phyloP scores from a whole-genome alignment of 345 rosid species.

The Combretum micranthum region DNA sequence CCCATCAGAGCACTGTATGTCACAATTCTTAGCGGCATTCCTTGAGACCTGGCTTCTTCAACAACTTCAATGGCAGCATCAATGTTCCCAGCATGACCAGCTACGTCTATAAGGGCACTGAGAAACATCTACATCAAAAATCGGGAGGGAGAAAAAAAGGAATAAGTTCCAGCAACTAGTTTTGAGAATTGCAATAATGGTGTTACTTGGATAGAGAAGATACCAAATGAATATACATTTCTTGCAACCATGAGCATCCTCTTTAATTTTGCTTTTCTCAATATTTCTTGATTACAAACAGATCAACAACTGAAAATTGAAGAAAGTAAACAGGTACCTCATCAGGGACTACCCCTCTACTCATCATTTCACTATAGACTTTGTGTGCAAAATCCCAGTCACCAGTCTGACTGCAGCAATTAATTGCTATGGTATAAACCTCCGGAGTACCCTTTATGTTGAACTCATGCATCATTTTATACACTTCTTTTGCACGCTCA shows the following conservation, averaged over 20 bases:
- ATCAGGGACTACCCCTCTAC: constrained; percentile 67
- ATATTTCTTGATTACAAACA: neutral
- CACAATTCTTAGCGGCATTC: constrained; percentile 57
- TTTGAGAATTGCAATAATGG: neutral
- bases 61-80: constrained; percentile 71
- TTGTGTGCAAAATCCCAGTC: constrained; percentile 77
- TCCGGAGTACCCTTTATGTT: constrained; percentile 86
- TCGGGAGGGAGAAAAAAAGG: neutral
- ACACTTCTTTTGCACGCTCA: constrained; percentile 73
- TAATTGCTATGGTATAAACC: constrained; percentile 81
- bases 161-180: neutral
- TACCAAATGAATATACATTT: neutral
- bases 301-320: neutral
- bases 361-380: constrained; percentile 71
- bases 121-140: constrained; percentile 55
- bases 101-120: constrained; percentile 81
- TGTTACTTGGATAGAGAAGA: neutral
- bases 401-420: constrained; percentile 76
- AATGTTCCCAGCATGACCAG: constrained; percentile 78
- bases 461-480: constrained; percentile 62
- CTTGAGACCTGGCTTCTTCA: constrained; percentile 54
- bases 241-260: neutral
- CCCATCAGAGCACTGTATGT: constrained; percentile 97
- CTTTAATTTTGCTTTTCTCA: neutral
- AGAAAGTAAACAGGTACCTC: constrained; percentile 43